Base-by-base conservation (phyloP, 2,329 filamentous ascomycete genomes). In the Aspergillus viridinutans region DNA sequence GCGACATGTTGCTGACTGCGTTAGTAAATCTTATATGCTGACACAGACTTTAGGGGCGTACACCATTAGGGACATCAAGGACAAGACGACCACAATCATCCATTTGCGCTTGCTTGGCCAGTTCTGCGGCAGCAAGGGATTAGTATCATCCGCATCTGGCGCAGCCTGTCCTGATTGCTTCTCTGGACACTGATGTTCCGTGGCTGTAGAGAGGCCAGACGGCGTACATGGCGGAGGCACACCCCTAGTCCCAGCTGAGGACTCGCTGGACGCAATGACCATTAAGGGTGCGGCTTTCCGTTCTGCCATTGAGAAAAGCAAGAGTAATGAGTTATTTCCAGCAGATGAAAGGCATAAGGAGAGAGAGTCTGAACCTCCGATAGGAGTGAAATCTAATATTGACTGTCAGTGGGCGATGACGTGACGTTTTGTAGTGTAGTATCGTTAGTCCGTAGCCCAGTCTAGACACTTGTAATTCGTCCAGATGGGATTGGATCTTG, bases 41-140 rank as follows among this genome's bases (percentile, higher is more conserved):
- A 25, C 12, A 1, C 40, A 53, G 43, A 12, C 35, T 47, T 20
- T 2, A 1, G n/a, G 17, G 3, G 35, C 52, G 9, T 53, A 53
- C 52, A 53, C 42, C 42, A 53, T 53, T 25, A 53, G 43, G 28
- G 52, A 53, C 52, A 53, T 53, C 40, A 53, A 48, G 12, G 52
- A 53, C 25, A 53, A 43, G 26, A 53, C 26, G n/a, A 48, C 48
- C 52, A 53, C 23, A 25, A 53, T 53, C 20, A 47, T 23, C 52
- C 52, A 53, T 20, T 53, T 53, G 20, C 52, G 52, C n/a, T 26
- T 53, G 35, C n/a, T 48, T 32, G 52, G 29, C 52, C 52, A 53
- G 28, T 48, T 53, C 52, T 48, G 52, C 3, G 52, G 52, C 28
- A 53, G 42, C 52, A 26, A 49, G 52, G 52, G 52, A 35, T 49